These are phyloP conservation scores for Paralagenidium karlingii DNA, from an alignment of 352 stramenopile species.

Conservation along the genomic window DNA sequence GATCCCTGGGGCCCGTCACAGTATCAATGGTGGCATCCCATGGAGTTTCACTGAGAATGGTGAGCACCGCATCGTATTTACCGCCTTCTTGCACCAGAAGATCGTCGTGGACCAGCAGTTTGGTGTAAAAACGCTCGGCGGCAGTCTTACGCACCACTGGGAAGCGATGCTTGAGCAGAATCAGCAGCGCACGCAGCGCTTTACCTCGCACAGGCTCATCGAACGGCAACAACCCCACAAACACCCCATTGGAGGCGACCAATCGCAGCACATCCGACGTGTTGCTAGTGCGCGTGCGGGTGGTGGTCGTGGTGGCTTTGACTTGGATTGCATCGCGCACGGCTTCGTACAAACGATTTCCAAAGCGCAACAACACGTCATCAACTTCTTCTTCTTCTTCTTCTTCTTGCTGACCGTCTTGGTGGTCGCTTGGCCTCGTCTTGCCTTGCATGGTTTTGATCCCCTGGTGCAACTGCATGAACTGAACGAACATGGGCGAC, in stretches of 20 bases:
- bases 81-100: too few relatives aligned
- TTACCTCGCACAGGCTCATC: constrained; percentile 36
- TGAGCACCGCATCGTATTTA: too few relatives aligned
- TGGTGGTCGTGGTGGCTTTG: constrained; percentile 30
- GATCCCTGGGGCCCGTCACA: too few relatives aligned
- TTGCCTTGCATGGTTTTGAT: background rate
- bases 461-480: too few relatives aligned
- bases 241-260: constrained; percentile 42
- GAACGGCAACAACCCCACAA: constrained; percentile 60
- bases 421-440: background rate
- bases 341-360: constrained; percentile 35
- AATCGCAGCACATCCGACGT: constrained; percentile 43
- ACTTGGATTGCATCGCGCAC: constrained; percentile 59
- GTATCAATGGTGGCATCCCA: too few relatives aligned
- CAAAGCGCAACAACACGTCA: constrained; percentile 28
- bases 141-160: constrained; percentile 75
- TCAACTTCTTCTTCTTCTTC: constrained; percentile 13
- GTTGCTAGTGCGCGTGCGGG: too few relatives aligned
- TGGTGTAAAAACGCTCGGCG: constrained; percentile 74
- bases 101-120: constrained; percentile 62
- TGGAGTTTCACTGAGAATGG: constrained; percentile 1
- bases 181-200: constrained; percentile 44
- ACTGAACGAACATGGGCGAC: constrained; percentile 56
- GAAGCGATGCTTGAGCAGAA: constrained; percentile 78
- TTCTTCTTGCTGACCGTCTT: background rate